Base-by-base conservation (phyloP, 805 yeast genomes). In the Kluyveromyces nonfermentans region DNA sequence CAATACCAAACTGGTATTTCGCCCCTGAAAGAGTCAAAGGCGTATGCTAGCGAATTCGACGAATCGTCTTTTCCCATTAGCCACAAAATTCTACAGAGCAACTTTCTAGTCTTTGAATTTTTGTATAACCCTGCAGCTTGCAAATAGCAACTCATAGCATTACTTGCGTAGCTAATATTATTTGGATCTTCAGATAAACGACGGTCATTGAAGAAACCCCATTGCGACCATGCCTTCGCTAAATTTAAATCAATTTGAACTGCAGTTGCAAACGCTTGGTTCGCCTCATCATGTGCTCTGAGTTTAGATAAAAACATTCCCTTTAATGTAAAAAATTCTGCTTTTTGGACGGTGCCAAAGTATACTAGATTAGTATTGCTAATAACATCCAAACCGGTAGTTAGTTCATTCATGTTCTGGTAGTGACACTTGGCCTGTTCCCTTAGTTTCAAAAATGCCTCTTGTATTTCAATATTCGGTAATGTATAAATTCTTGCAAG, bases 1-100 rank as follows among this genome's bases (percentile, higher is more conserved):
- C 97, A 93, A 63, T 90, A 90, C 99, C 99, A 93, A 2, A 90
- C 96, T 4, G 99, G 98, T 35, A 87, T 87, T 50, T 94, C 99
- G 17, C 97, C 97, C 49, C 89, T 77, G 62, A 86, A 93, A 40
- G 84, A 80, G 44, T 88, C 96, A 63, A 90, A 90, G 0, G 97
- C 95, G 48, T 80, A 80, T 0, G 94, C 78, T 38, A 93, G 70
- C 0, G 88, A 75, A 1, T 94, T 95, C 4, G 78, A 70, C 1
- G 82, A 70, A 61, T 93, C 96, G 63, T 93, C 97, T 64, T 90
- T 70, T 48, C 96, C 82, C 43, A 93, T 80, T 48, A 93, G 73
- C 98, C 98, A 93, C 43, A 93, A 70, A 40, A 94, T 86, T 43
- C 97, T 74, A 38, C 96, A 93, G 42, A 93, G 67, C 22, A 93